Conservation (phyloP, 2,329 filamentous ascomycete species). For the Thelonectria olida region DNA sequence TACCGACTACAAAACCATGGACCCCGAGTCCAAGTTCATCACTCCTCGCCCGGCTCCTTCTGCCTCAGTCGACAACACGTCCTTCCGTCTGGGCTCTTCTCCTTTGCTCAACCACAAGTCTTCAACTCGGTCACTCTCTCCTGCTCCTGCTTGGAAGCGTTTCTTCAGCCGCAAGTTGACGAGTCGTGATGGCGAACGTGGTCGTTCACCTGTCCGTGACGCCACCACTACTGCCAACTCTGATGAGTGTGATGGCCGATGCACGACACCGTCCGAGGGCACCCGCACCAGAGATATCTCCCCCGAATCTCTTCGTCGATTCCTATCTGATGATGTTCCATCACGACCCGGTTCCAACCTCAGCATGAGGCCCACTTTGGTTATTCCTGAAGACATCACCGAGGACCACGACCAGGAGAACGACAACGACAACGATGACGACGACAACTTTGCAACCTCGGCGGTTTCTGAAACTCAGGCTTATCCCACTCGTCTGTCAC, state of each 20-base stretch:
- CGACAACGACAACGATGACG: slow-evolving; percentile 68
- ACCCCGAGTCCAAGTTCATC: slow-evolving; percentile 79
- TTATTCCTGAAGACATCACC: slow-evolving; percentile 48
- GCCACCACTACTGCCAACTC: slow-evolving; percentile 10
- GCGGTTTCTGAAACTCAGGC: slow-evolving; percentile 55
- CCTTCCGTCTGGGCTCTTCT: slow-evolving; percentile 43
- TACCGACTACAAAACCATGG: slow-evolving; percentile 75
- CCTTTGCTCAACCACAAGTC: slow-evolving; percentile 46
- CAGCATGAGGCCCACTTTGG: slow-evolving; percentile 43
- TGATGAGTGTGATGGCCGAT: slow-evolving; percentile 30
- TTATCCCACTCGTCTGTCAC: slow-evolving; percentile 59
- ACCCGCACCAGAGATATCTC: slow-evolving; percentile 62
- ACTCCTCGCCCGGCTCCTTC: slow-evolving; percentile 70
- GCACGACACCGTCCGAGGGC: slow-evolving; percentile 48
- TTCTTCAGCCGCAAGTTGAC: slow-evolving; percentile 57
- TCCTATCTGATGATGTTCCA: slow-evolving; percentile 58
- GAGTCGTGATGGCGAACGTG: slow-evolving; percentile 46
- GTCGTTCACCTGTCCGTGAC: slow-evolving; percentile 43
- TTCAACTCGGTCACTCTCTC: slow-evolving; percentile 59
- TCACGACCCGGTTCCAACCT: slow-evolving; percentile 36
- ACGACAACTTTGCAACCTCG: slow-evolving; percentile 70
- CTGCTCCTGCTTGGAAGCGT: slow-evolving; percentile 60
- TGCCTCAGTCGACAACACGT: slow-evolving; percentile 25
- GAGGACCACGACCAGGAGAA: slow-evolving; percentile 38
- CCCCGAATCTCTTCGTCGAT: slow-evolving; percentile 63